Conservation (phyloP, 1,139 yeast genomes). For the Protomyces pachydermus region DNA sequence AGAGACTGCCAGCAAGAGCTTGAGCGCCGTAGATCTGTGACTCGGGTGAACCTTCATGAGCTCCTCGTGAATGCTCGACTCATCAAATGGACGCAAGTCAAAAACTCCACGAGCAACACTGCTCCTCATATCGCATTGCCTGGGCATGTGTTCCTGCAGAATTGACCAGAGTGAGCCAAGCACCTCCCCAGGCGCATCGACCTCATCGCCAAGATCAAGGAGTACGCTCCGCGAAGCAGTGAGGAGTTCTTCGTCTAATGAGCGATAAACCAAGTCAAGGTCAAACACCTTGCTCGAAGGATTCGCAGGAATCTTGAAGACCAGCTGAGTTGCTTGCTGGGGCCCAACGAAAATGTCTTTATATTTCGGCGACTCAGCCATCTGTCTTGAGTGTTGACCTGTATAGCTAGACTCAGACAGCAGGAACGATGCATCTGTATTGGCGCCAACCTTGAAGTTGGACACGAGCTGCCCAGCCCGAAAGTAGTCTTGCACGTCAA, state of each 20-base stretch:
- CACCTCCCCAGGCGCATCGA: neutral
- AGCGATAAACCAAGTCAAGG: neutral
- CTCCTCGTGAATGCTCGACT: neutral
- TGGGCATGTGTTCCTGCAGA: neutral
- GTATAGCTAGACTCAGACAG: conserved; percentile 41
- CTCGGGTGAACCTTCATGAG: neutral
- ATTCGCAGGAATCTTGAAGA: neutral
- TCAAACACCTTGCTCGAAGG: neutral
- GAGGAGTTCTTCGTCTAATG: neutral
- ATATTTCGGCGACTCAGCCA: conserved; percentile 27
- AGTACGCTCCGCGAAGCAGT: neutral
- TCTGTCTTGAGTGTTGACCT: conserved; percentile 40
- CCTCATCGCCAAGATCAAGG: neutral
- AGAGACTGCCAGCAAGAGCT: neutral
- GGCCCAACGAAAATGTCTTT: neutral
- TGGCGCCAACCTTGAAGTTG: conserved; percentile 62
- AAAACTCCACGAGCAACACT: neutral
- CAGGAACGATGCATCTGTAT: conserved; percentile 44
- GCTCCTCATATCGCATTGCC: neutral
- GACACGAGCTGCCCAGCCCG: conserved; percentile 51
- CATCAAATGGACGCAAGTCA: neutral
- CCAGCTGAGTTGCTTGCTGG: neutral
- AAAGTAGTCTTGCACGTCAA: conserved; percentile 73
- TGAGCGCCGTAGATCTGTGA: neutral
- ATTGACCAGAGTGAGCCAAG: neutral